Conservation (phyloP, 805 yeast genomes). For the Spathaspora hagerdaliae region DNA sequence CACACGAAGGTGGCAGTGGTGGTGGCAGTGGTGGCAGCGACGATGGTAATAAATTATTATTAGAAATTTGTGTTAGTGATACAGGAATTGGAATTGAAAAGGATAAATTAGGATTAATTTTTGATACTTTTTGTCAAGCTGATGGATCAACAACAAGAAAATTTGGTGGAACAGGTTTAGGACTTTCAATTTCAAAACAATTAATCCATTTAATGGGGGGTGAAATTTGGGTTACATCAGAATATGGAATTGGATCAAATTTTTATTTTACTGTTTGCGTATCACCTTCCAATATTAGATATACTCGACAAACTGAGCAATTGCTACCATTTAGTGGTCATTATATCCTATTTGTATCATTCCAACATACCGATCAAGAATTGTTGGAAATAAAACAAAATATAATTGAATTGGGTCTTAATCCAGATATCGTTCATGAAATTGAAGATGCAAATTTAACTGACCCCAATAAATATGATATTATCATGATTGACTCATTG, state of each 20-base stretch:
- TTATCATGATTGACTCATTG: constrained; percentile 76
- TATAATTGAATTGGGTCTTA: constrained; percentile 52
- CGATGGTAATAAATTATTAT: constrained; percentile 42
- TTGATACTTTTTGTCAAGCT: constrained; percentile 89
- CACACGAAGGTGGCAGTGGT: neutral
- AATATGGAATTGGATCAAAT: constrained; percentile 76
- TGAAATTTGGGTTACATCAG: constrained; percentile 85
- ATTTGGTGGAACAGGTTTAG: constrained; percentile 91
- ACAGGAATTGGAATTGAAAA: constrained; percentile 88
- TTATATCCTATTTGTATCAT: constrained; percentile 65
- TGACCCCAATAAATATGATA: constrained; percentile 64
- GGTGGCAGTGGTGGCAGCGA: constrained; percentile 23
- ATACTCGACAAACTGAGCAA: constrained; percentile 62
- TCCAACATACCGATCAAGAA: constrained; percentile 52
- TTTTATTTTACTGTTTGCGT: constrained; percentile 79
- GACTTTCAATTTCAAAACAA: constrained; percentile 82
- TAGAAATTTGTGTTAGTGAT: constrained; percentile 85
- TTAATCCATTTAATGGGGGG: constrained; percentile 91
- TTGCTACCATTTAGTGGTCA: constrained; percentile 70
- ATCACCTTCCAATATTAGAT: constrained; percentile 62
- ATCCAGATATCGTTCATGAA: constrained; percentile 55
- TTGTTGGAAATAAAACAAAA: constrained; percentile 48
- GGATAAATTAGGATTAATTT: constrained; percentile 79
- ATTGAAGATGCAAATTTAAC: constrained; percentile 55
- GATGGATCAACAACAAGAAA: constrained; percentile 91